Percentiles rank a stretch among this genome's conserved stretches.
These are phyloP conservation scores for Kluyveromyces lactis DNA, from an alignment of 805 yeast genomes.

Conservation along the genomic window DNA sequence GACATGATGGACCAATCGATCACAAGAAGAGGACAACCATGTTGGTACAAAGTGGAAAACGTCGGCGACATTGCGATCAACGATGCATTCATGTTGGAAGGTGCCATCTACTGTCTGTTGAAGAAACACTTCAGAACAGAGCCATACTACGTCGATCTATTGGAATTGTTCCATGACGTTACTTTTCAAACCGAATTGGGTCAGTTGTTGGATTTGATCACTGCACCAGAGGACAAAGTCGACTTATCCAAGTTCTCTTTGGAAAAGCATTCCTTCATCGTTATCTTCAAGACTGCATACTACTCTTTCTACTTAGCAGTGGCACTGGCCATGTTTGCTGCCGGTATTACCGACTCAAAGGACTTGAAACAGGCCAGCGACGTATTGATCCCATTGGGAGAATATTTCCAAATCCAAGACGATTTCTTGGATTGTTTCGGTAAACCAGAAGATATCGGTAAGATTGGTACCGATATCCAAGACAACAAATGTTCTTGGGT, in stretches of 20 bases:
- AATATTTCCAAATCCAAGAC: conserved; percentile 97
- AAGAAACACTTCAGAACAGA: conserved; percentile 83
- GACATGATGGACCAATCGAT: conserved; percentile 97
- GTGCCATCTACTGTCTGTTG: conserved; percentile 80
- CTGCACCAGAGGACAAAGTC: conserved; percentile 94
- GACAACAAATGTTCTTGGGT: conserved; percentile 99
- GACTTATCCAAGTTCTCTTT: conserved; percentile 82
- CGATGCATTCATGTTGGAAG: conserved; percentile 95
- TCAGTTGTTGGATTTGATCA: conserved; percentile 87
- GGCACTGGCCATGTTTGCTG: conserved; percentile 89
- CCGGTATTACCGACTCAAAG: conserved; percentile 60
- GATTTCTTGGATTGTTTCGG: conserved; percentile 97
- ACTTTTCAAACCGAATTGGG: conserved; percentile 98
- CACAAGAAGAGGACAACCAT: conserved; percentile 97
- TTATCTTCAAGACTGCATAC: conserved; percentile 93
- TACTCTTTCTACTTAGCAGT: conserved; percentile 97
- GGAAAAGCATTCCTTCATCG: conserved; percentile 89
- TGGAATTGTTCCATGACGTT: conserved; percentile 94
- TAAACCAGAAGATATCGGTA: conserved; percentile 94
- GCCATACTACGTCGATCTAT: conserved; percentile 74
- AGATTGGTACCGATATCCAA: conserved; percentile 96
- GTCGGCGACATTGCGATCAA: conserved; percentile 94
- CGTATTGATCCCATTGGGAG: conserved; percentile 89
- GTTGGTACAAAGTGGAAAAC: conserved; percentile 80
- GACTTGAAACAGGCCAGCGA: conserved; percentile 86